These are phyloP conservation scores for Lepiota brunneoincarnata DNA, from an alignment of 768 basidiomycete species.

Conservation along the genomic window DNA sequence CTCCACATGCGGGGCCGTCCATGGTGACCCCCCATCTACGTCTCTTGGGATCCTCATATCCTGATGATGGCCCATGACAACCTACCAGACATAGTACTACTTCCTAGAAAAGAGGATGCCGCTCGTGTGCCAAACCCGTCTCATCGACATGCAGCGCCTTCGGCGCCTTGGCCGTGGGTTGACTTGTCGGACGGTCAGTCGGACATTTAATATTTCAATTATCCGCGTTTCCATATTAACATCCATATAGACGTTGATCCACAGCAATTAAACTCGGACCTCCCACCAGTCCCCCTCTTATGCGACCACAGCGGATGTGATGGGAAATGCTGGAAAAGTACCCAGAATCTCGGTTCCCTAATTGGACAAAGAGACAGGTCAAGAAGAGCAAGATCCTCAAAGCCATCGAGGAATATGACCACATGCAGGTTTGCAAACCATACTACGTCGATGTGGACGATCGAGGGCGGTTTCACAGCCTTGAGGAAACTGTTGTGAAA, in stretches of 20 bases:
- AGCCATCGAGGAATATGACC: conserved; percentile 1
- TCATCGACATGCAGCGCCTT: conserved; percentile 44
- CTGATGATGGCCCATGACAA: neutral
- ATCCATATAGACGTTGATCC: conserved; percentile 20
- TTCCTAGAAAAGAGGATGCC: conserved; percentile 5
- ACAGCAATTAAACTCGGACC: conserved; percentile 21
- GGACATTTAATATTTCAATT: neutral
- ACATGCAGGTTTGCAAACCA: conserved; percentile 12
- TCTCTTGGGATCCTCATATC: too few relatives aligned
- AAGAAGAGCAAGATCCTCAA: conserved; percentile 32
- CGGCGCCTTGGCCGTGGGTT: conserved; percentile 40
- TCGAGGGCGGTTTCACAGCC: conserved; percentile 34
- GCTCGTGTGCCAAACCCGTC: conserved; percentile 32
- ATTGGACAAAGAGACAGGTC: conserved; percentile 46
- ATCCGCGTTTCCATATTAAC: neutral
- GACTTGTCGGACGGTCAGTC: conserved; percentile 5
- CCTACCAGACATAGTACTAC: neutral
- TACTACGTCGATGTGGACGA: conserved; percentile 40
- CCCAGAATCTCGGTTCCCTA: conserved; percentile 42
- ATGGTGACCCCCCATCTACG: too few relatives aligned
- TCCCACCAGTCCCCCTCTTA: conserved; percentile 24
- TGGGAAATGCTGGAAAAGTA: conserved; percentile 32
- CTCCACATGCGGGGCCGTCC: too few relatives aligned
- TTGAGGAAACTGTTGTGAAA: conserved; percentile 19
- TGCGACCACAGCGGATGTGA: conserved; percentile 28